A percentile compares a stretch with the other conserved stretches of the same genome.
Evolutionary conservation across 495 filamentous ascomycete genomes (phyloP).

Genomic region (Daldinia childiae): DNA sequence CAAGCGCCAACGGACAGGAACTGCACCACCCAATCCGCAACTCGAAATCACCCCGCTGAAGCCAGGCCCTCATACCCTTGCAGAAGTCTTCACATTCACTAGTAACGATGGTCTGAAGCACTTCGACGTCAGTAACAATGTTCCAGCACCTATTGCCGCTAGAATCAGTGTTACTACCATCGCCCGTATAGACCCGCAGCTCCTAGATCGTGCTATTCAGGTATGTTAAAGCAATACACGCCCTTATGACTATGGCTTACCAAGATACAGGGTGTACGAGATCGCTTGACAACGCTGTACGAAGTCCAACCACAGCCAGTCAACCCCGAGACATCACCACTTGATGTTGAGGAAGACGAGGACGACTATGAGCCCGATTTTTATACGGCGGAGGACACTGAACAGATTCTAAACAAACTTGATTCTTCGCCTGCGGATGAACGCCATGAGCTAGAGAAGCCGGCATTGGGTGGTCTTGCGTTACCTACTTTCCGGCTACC

Average conservation of each 20-base stretch:
- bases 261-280: conserved; percentile 49
- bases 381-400: conserved; percentile 72
- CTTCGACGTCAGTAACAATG: conserved; percentile 78
- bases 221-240: conserved; percentile 61
- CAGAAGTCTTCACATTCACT: conserved; percentile 85
- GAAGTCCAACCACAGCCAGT: conserved; percentile 52
- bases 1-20: conserved; percentile 51
- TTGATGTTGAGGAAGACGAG: conserved; percentile 78
- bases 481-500: conserved; percentile 80
- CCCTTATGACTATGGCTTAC: conserved; percentile 52
- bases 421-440: conserved; percentile 69
- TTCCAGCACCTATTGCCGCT: conserved; percentile 77
- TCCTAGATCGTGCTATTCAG: conserved; percentile 74
- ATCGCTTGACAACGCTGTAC: conserved; percentile 51
- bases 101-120: conserved; percentile 73
- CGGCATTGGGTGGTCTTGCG: conserved; percentile 46
- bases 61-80: conserved; percentile 76
- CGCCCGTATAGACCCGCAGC: conserved; percentile 66
- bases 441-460: conserved; percentile 41
- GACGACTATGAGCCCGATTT: conserved; percentile 91
- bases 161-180: conserved; percentile 79
- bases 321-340: conserved; percentile 58
- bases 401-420: conserved; percentile 75
- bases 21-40: conserved; percentile 46
- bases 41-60: conserved; percentile 71